A percentile compares a stretch with the other conserved stretches of the same genome.
These are phyloP conservation scores for Paraphaeosphaeria minitans DNA, from an alignment of 2,329 filamentous ascomycete genomes.

Conservation along the genomic window DNA sequence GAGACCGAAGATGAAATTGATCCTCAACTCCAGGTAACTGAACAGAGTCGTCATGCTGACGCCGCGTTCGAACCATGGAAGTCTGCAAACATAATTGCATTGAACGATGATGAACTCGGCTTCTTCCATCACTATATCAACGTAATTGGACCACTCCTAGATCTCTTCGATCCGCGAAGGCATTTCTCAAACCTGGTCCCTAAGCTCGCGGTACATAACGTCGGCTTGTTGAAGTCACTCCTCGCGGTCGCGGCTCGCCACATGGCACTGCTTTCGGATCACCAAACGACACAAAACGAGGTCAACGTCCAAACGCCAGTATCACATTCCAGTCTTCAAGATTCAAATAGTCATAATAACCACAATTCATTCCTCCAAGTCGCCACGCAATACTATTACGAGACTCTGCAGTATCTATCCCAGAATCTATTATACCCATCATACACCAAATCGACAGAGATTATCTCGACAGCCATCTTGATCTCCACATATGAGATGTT, in stretches of 20 bases:
- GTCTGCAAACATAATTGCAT: slow-evolving; percentile 24
- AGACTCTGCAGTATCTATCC: slow-evolving; percentile 66
- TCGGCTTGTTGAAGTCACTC: slow-evolving; percentile 63
- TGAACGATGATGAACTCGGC: slow-evolving; percentile 46
- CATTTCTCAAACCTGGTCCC: slow-evolving; percentile 45
- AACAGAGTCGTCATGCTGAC: slow-evolving; percentile 10
- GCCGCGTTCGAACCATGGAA: slow-evolving; percentile 32
- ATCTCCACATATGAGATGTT: slow-evolving; percentile 71
- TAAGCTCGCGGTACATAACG: slow-evolving; percentile 55
- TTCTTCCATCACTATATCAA: slow-evolving; percentile 50
- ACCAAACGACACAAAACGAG: slow-evolving; percentile 27
- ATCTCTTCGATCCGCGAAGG: slow-evolving; percentile 51
- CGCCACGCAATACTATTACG: slow-evolving; percentile 62
- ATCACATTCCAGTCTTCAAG: slow-evolving; percentile 13
- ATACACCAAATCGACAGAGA: slow-evolving; percentile 63
- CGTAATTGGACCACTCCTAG: slow-evolving; percentile 48
- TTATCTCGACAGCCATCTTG: slow-evolving; percentile 64
- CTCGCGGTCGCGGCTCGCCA: slow-evolving; percentile 62
- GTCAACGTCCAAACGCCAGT: slow-evolving; percentile 34
- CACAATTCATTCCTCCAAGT: slow-evolving; percentile 45
- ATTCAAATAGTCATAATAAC: slow-evolving; percentile 23
- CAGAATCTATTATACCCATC: slow-evolving; percentile 63
- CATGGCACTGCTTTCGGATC: slow-evolving; percentile 48
- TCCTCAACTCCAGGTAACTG: slow-evolving; percentile 19
- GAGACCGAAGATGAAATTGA: slow-evolving; percentile 21